Conservation (phyloP, 129 eudicot species). For the Flaveria trinervia region DNA sequence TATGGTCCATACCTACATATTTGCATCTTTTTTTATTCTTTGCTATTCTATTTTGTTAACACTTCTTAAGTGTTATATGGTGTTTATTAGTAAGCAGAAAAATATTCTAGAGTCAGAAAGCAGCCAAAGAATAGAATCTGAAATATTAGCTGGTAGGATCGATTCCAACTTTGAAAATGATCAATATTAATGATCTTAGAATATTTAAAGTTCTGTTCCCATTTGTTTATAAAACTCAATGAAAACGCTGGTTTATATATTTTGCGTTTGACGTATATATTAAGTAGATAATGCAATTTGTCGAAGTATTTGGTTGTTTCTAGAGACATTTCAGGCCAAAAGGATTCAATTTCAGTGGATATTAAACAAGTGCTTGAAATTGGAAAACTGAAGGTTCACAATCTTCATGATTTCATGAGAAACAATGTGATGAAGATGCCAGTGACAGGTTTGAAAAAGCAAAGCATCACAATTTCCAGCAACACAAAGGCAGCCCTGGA, state of each 20-base stretch:
- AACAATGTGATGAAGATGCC: constrained; percentile 42
- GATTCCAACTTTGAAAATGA: constrained; percentile 32
- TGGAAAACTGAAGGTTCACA: constrained; percentile 36
- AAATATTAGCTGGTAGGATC: constrained; percentile 33
- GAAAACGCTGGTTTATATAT: constrained; percentile 31
- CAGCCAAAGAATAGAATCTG: constrained; percentile 30
- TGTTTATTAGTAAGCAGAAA: constrained; percentile 27
- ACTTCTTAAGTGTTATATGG: neutral
- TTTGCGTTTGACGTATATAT: constrained; percentile 1
- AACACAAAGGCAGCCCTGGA: constrained; percentile 53
- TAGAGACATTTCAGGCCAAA: neutral
- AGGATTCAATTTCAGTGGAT: constrained; percentile 41
- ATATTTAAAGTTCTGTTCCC: constrained; percentile 37
- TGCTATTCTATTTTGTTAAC: neutral
- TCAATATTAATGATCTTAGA: constrained; percentile 32
- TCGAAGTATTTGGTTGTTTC: constrained; percentile 43
- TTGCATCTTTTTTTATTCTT: neutral
- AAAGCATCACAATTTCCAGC: constrained; percentile 43
- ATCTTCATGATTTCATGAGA: constrained; percentile 41
- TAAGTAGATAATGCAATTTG: constrained; percentile 18
- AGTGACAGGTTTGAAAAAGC: constrained; percentile 38
- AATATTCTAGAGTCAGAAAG: constrained; percentile 25
- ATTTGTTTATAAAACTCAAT: constrained; percentile 11
- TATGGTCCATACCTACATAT: neutral
- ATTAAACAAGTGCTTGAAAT: constrained; percentile 25